Evolutionary conservation across 1,284 basidiomycete species (phyloP), one percentile per base, ranked within the genome.

Genomic region (Caloboletus inedulis): DNA sequence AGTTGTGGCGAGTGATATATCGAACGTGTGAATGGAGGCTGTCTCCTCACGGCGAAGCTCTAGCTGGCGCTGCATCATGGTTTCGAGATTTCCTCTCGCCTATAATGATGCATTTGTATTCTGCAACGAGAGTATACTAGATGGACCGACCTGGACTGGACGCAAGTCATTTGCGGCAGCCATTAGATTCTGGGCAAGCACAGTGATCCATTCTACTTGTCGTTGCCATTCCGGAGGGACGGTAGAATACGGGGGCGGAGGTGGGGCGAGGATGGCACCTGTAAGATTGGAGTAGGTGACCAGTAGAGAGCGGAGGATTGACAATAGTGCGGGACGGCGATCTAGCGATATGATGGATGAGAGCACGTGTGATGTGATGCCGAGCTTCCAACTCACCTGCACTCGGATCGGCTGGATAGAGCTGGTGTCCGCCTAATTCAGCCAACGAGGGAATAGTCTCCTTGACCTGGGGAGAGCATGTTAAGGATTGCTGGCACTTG

Each of bases 131-230:
- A 33, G 42, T 42, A 42, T 44, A 49, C 23, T 2, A 41, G 40
- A 47, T 34, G 23, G 41, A 60, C 70, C 23, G 58, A 84, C 87
- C 75, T 90, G 88, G 9, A 89, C 84, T 3, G 88, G 88, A n/a
- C 87, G 80, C 51, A 90, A 69, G 60, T 91, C 87, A 59, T 90
- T 89, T 30, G 85, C 87, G 23, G 87, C 85, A 7, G 86, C 87
- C 85, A 90, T 88, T 37, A 90, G 73, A 65, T 91, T 90, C 65
- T 87, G 86, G n/a, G 80, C 79, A 50, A 90, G 77, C 2, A 86
- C 73, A 16, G 76, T 81, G 44, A 89, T 84, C 88, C 88, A 91
- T 62, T 88, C 85, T 4, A 86, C 74, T 47, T 85, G 79, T 47
- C 78, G 72, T 52, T 81, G 77, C 88, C 87, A 90, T 56, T 87